Percentiles rank a stretch among this genome's conserved stretches.
phyloP scores from a whole-genome alignment of 164 flowering plant species.

The Aristolochia contorta region DNA sequence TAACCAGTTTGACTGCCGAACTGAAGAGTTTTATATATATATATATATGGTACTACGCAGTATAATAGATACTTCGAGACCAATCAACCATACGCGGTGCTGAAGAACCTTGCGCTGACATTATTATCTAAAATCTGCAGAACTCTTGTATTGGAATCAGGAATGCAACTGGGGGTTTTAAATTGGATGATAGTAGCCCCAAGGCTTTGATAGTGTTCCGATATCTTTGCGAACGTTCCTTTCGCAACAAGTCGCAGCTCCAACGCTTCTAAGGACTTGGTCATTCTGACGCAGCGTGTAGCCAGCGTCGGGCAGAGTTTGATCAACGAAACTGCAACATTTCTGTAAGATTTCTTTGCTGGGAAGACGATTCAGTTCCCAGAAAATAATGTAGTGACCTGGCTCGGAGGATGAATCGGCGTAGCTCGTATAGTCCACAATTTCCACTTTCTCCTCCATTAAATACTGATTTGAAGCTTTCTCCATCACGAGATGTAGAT shows the following conservation, averaged over 20 bases:
- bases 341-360: slow-evolving; percentile 40
- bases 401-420: slow-evolving; percentile 54
- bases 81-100: slow-evolving; percentile 48
- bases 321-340: slow-evolving; percentile 69
- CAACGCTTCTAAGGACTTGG: slow-evolving; percentile 51
- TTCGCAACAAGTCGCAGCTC: slow-evolving; percentile 56
- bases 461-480: slow-evolving; percentile 37
- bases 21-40: too few relatives aligned
- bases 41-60: too few relatives aligned
- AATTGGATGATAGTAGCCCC: slow-evolving; percentile 78
- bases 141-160: slow-evolving; percentile 31
- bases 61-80: too few relatives aligned
- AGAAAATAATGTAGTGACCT: slow-evolving; percentile 77
- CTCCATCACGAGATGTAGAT: slow-evolving; percentile 69
- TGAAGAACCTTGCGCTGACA: slow-evolving; percentile 45
- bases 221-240: slow-evolving; percentile 71
- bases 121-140: slow-evolving; percentile 47
- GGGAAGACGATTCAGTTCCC: slow-evolving; percentile 62
- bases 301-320: slow-evolving; percentile 65
- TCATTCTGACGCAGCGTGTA: slow-evolving; percentile 63
- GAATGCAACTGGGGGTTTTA: slow-evolving; percentile 74
- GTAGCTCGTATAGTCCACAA: slow-evolving; percentile 69
- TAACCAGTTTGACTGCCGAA: too few relatives aligned
- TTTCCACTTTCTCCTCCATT: slow-evolving; percentile 47
- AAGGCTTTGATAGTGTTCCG: slow-evolving; percentile 43